Evolutionary conservation across 2,329 filamentous ascomycete genomes (phyloP).

Genomic region (Chaetomium globosum): DNA sequence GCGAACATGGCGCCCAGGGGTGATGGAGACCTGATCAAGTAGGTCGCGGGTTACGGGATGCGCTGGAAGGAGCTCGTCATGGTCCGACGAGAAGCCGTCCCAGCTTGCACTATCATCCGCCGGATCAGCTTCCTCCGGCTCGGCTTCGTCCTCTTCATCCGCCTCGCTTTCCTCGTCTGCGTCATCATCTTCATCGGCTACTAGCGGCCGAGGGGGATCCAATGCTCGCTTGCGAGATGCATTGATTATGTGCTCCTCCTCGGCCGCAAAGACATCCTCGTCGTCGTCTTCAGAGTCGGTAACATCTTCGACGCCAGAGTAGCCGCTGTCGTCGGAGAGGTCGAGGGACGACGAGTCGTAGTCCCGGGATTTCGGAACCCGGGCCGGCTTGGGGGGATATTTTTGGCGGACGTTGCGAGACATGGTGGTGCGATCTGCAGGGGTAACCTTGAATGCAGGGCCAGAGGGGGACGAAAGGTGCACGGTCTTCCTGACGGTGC

Average conservation of each 20-base stretch:
- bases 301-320: slow-evolving; percentile 77
- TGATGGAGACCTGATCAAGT: slow-evolving; percentile 35
- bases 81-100: slow-evolving; percentile 50
- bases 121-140: slow-evolving; percentile 57
- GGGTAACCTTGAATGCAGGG: slow-evolving; percentile 30
- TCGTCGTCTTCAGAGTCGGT: slow-evolving; percentile 77
- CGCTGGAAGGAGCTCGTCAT: slow-evolving; percentile 44
- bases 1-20: slow-evolving; percentile 68
- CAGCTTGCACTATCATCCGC: slow-evolving; percentile 50
- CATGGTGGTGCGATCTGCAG: slow-evolving; percentile 46
- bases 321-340: slow-evolving; percentile 69
- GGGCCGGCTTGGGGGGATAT: slow-evolving; percentile 48
- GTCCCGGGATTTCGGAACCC: slow-evolving; percentile 51
- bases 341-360: slow-evolving; percentile 60
- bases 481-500: slow-evolving; percentile 39
- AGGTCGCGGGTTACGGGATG: slow-evolving; percentile 37
- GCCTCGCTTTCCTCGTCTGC: slow-evolving; percentile 23
- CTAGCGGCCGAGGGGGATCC: slow-evolving; percentile 56
- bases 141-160: slow-evolving; percentile 46
- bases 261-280: slow-evolving; percentile 75
- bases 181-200: slow-evolving; percentile 42
- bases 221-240: slow-evolving; percentile 44
- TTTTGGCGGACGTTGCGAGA: slow-evolving; percentile 58
- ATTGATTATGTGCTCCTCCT: slow-evolving; percentile 73
- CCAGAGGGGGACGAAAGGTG: slow-evolving; percentile 20